These are phyloP conservation scores for Nepenthes gracilis DNA, from an alignment of 148 eudicot genomes.

Conservation along the genomic window DNA sequence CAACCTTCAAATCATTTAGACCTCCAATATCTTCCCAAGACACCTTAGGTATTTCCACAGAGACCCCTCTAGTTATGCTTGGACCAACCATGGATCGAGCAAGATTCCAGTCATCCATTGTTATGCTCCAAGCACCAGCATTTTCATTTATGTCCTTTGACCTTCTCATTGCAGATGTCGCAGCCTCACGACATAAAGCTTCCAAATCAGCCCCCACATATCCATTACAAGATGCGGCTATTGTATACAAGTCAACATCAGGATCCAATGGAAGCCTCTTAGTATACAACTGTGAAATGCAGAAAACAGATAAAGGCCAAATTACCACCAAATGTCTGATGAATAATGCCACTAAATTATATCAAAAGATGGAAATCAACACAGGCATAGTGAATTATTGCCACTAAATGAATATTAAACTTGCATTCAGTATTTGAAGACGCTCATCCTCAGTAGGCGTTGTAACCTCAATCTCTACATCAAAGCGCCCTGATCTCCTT, in stretches of 20 bases:
- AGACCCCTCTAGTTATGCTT: slow-evolving; percentile 90
- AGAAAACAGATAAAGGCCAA: neutral
- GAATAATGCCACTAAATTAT: too few relatives aligned
- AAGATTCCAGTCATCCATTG: slow-evolving; percentile 65
- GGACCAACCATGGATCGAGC: slow-evolving; percentile 77
- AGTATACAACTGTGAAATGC: slow-evolving; percentile 56
- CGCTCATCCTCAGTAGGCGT: slow-evolving; percentile 89
- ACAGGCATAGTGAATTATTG: too few relatives aligned
- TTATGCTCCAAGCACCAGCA: slow-evolving; percentile 31
- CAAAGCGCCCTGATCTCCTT: slow-evolving; percentile 95
- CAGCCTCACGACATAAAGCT: slow-evolving; percentile 92
- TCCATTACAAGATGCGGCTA: slow-evolving; percentile 94
- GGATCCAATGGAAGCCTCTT: slow-evolving; percentile 55
- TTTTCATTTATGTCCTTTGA: slow-evolving; percentile 22
- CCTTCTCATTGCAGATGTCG: slow-evolving; percentile 33
- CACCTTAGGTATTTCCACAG: slow-evolving; percentile 80
- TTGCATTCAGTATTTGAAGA: slow-evolving; percentile 62
- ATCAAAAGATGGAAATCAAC: too few relatives aligned
- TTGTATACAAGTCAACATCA: slow-evolving; percentile 40
- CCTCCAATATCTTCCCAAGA: slow-evolving; percentile 98
- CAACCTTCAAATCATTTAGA: slow-evolving; percentile 65
- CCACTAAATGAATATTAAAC: neutral
- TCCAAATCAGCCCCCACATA: slow-evolving; percentile 97
- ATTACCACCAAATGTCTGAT: neutral
- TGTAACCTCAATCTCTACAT: slow-evolving; percentile 85